phyloP scores from a whole-genome alignment of 2,329 filamentous ascomycete species.

The Aspergillus chevalieri region DNA sequence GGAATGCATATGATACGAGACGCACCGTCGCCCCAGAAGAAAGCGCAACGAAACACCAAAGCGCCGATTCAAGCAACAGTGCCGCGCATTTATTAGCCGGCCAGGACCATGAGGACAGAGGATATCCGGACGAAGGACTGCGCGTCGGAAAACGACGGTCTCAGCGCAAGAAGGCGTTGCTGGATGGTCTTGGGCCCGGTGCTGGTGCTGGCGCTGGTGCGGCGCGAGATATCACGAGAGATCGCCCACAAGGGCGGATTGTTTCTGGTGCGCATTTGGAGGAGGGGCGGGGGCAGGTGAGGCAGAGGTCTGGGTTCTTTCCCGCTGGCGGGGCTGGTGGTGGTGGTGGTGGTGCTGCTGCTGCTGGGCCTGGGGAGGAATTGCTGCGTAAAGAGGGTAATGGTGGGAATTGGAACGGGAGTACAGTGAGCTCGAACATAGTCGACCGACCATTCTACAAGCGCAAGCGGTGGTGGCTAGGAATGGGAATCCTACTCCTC shows the following conservation, averaged over 20 bases:
- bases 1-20: constrained; percentile 5
- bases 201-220: constrained; percentile 1
- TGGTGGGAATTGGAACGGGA: constrained; percentile 6
- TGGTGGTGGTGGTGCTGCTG: neutral
- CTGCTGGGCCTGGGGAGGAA: constrained; percentile 26
- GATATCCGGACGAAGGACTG: constrained; percentile 49
- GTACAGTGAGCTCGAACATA: constrained; percentile 26
- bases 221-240: constrained; percentile 29
- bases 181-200: constrained; percentile 14
- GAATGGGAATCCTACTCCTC: constrained; percentile 49
- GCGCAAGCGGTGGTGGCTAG: constrained; percentile 45
- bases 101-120: constrained; percentile 57
- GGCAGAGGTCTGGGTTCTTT: constrained; percentile 21
- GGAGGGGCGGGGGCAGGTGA: constrained; percentile 53
- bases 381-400: constrained; percentile 45
- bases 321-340: constrained; percentile 17
- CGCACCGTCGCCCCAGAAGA: no score
- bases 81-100: constrained; percentile 39
- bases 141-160: constrained; percentile 15
- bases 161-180: constrained; percentile 16
- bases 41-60: constrained; percentile 29
- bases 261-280: constrained; percentile 65
- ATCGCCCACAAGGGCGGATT: constrained; percentile 53
- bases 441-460: constrained; percentile 27
- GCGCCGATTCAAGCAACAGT: constrained; percentile 39